Percentiles rank a stretch among this genome's conserved stretches.
These are phyloP conservation scores for Mycena citricolor DNA, from an alignment of 1,284 basidiomycete species.

Conservation along the genomic window DNA sequence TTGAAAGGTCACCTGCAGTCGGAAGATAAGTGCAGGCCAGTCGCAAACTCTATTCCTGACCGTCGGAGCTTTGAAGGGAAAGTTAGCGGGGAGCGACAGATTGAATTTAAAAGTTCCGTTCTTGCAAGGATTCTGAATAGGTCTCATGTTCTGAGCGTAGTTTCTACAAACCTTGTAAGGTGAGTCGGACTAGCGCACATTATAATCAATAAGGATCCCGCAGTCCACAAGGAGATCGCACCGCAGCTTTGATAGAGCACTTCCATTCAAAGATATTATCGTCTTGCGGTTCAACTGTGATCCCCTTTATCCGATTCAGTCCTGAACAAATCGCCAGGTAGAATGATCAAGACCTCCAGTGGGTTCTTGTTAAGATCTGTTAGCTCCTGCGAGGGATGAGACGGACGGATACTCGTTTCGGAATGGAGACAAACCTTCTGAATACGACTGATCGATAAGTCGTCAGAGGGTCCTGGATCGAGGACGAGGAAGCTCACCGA, in stretches of 20 bases:
- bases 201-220: slow-evolving; percentile 7
- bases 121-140: too few species aligned
- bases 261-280: slow-evolving; percentile 80
- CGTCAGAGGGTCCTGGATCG: slow-evolving; percentile 11
- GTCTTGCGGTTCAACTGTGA: slow-evolving; percentile 66
- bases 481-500: slow-evolving; percentile 42
- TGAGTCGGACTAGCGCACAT: slow-evolving; percentile 56
- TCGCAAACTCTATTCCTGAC: slow-evolving; percentile 39
- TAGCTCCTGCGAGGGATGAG: slow-evolving; percentile 52
- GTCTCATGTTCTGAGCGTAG: too few species aligned
- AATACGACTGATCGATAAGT: slow-evolving; percentile 51
- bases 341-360: slow-evolving; percentile 52
- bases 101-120: slow-evolving; percentile 76
- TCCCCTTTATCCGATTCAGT: slow-evolving; percentile 40
- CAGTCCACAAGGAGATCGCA: slow-evolving; percentile 39
- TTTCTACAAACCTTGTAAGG: slow-evolving; percentile 87
- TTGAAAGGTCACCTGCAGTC: slow-evolving; percentile 71
- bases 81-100: slow-evolving; percentile 71
- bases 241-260: slow-evolving; percentile 74
- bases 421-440: slow-evolving; percentile 51
- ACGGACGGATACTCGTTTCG: slow-evolving; percentile 4
- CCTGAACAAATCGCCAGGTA: slow-evolving; percentile 9
- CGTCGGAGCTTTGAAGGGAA: slow-evolving; percentile 87
- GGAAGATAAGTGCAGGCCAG: slow-evolving; percentile 13
- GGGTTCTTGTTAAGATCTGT: slow-evolving; percentile 58